Percentiles rank a stretch among this genome's conserved stretches.
Conservation (phyloP, 2,329 filamentous ascomycete species). For the Epichloe typhina region DNA sequence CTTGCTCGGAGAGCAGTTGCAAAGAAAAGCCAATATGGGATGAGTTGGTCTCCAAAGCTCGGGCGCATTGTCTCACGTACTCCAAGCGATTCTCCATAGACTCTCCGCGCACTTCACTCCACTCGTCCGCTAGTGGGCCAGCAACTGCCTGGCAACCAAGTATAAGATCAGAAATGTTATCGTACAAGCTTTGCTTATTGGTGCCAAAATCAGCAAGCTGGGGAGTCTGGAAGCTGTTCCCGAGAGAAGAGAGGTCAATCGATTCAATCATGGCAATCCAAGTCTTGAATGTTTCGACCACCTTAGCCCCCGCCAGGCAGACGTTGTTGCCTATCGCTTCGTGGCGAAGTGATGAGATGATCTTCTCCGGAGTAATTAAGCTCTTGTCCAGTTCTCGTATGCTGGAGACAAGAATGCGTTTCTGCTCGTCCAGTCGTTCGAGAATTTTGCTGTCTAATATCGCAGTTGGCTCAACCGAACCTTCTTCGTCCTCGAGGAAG, state of each 20-base stretch:
- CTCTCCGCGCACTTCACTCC: conserved; percentile 83
- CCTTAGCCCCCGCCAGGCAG: conserved; percentile 63
- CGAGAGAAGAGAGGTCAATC: conserved; percentile 71
- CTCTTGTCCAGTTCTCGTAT: conserved; percentile 81
- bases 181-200: conserved; percentile 89
- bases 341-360: conserved; percentile 67
- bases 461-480: conserved; percentile 54
- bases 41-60: conserved; percentile 74
- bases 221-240: conserved; percentile 67
- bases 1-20: conserved; percentile 73
- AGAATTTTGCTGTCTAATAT: conserved; percentile 65
- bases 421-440: conserved; percentile 74
- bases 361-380: conserved; percentile 63
- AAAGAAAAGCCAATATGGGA: conserved; percentile 80
- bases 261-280: conserved; percentile 88
- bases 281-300: conserved; percentile 77
- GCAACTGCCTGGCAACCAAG: conserved; percentile 84
- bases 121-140: conserved; percentile 84
- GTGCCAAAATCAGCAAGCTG: conserved; percentile 76
- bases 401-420: conserved; percentile 71
- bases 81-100: conserved; percentile 77
- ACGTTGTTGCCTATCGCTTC: conserved; percentile 70
- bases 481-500: conserved; percentile 75
- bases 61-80: conserved; percentile 62
- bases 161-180: conserved; percentile 80